Evolutionary conservation across 2,329 filamentous ascomycete species (phyloP).

Genomic region (Neurospora sp.): DNA sequence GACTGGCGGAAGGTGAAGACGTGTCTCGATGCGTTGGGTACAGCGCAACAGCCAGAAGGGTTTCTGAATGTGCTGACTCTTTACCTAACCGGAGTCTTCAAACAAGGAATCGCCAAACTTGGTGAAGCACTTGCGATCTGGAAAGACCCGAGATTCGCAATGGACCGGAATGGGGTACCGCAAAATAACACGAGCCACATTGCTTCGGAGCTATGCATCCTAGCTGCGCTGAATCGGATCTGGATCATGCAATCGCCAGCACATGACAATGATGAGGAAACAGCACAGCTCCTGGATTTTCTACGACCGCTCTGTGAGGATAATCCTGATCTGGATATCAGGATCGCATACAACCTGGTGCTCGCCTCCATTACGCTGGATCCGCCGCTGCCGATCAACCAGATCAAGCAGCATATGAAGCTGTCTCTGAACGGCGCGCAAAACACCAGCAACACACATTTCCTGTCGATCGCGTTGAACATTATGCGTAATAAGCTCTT

Average conservation of each 20-base stretch:
- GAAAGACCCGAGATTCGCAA: slow-evolving; percentile 46
- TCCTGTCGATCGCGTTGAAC: slow-evolving; percentile 72
- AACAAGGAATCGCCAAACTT: slow-evolving; percentile 68
- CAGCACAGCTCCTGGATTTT: slow-evolving; percentile 51
- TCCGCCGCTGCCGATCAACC: slow-evolving; percentile 57
- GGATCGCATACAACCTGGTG: slow-evolving; percentile 67
- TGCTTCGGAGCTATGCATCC: slow-evolving; percentile 52
- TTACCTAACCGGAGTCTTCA: slow-evolving; percentile 67
- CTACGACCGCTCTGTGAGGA: slow-evolving; percentile 57
- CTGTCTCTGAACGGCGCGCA: slow-evolving; percentile 61
- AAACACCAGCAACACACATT: slow-evolving; percentile 62
- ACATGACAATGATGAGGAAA: slow-evolving; percentile 46
- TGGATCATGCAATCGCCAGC: slow-evolving; percentile 60
- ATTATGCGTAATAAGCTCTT: slow-evolving; percentile 81
- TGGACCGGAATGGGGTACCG: slow-evolving; percentile 28
- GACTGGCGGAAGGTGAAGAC: slow-evolving; percentile 57
- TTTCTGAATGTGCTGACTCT: slow-evolving; percentile 44
- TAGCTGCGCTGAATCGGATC: slow-evolving; percentile 58
- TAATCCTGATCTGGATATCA: slow-evolving; percentile 65
- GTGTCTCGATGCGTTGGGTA: slow-evolving; percentile 42
- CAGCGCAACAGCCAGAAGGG: slow-evolving; percentile 29
- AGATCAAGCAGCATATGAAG: slow-evolving; percentile 70
- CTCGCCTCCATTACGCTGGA: slow-evolving; percentile 55
- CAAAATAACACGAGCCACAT: slow-evolving; percentile 27
- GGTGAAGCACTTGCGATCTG: slow-evolving; percentile 59